These are phyloP conservation scores for Starmera caribaea DNA, from an alignment of 805 yeast species.

Conservation along the genomic window DNA sequence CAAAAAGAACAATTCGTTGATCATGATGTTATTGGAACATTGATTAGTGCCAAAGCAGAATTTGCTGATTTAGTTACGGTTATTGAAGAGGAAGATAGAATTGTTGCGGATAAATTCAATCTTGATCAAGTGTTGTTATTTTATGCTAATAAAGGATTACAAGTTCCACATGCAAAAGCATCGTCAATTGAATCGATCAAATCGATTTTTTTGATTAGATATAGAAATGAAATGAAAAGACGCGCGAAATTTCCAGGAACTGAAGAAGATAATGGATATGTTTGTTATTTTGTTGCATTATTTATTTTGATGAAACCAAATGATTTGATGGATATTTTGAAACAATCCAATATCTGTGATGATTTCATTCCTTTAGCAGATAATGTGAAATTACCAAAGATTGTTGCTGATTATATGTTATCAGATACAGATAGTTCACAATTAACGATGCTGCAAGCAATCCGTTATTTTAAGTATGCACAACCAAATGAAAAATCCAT, in stretches of 20 bases:
- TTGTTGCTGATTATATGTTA: slow-evolving; percentile 22
- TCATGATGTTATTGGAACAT: slow-evolving; percentile 15
- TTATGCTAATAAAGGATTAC: slow-evolving; percentile 45
- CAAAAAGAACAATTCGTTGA: slow-evolving; percentile 21
- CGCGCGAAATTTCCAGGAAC: slow-evolving; percentile 6
- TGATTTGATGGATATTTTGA: slow-evolving; percentile 24
- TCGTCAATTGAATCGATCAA: slow-evolving; percentile 37
- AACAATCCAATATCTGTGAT: slow-evolving; percentile 25
- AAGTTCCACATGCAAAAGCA: slow-evolving; percentile 44
- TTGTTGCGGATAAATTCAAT: slow-evolving; percentile 32
- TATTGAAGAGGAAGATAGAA: slow-evolving; percentile 32
- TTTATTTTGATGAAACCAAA: slow-evolving; percentile 27
- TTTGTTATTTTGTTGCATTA: slow-evolving; percentile 23
- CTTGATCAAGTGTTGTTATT: slow-evolving; percentile 42
- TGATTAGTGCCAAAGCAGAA: slow-evolving; percentile 17
- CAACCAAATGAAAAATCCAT: slow-evolving; percentile 26
- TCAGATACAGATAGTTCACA: slow-evolving; percentile 21
- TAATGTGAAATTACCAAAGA: slow-evolving; percentile 27
- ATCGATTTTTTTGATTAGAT: slow-evolving; percentile 33
- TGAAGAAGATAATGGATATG: slow-evolving; percentile 3
- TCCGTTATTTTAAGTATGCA: slow-evolving; percentile 21
- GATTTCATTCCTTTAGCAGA: slow-evolving; percentile 23
- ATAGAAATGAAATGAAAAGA: slow-evolving; percentile 21
- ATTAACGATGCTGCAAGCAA: slow-evolving; percentile 25
- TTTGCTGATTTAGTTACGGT: slow-evolving; percentile 33